Evolutionary conservation across 371 early-diverging fungal genomes (phyloP).

Genomic region (Mortierella polycephala): DNA sequence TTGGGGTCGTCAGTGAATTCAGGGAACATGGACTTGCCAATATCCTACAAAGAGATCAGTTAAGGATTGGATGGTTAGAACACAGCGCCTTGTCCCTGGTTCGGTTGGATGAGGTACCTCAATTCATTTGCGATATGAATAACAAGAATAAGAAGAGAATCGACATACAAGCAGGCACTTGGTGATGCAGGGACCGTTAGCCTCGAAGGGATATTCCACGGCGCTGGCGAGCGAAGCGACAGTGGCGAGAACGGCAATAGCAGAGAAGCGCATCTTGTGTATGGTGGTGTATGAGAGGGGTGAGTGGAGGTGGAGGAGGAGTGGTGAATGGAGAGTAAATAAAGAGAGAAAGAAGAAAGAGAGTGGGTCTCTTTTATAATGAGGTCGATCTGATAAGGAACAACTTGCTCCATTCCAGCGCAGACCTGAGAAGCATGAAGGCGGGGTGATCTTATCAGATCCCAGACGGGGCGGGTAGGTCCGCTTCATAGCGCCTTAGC

Average conservation of each 20-base stretch:
- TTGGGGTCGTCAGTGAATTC: constrained; percentile 14
- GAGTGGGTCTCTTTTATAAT: neutral
- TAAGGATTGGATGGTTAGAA: neutral
- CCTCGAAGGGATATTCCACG: constrained; percentile 19
- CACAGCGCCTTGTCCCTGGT: no score
- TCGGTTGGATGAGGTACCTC: neutral
- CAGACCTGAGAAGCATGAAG: no score
- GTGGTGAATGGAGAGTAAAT: neutral
- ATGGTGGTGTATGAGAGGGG: neutral
- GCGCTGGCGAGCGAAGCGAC: constrained; percentile 14
- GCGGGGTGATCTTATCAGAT: neutral
- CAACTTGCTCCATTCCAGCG: no score
- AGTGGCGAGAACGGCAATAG: constrained; percentile 17
- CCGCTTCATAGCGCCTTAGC: neutral
- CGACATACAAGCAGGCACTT: constrained; percentile 17
- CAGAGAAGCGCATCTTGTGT: constrained; percentile 2
- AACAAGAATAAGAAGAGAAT: neutral
- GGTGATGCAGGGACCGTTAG: constrained; percentile 11
- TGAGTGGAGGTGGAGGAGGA: neutral
- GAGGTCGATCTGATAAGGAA: neutral
- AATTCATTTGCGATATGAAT: neutral
- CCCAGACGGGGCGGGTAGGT: neutral
- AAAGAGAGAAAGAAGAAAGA: neutral
- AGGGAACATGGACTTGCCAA: constrained; percentile 13
- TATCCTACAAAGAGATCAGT: constrained; percentile 5